Base-by-base conservation (phyloP, 257 asterid genomes). In the Solanum peruvianum region DNA sequence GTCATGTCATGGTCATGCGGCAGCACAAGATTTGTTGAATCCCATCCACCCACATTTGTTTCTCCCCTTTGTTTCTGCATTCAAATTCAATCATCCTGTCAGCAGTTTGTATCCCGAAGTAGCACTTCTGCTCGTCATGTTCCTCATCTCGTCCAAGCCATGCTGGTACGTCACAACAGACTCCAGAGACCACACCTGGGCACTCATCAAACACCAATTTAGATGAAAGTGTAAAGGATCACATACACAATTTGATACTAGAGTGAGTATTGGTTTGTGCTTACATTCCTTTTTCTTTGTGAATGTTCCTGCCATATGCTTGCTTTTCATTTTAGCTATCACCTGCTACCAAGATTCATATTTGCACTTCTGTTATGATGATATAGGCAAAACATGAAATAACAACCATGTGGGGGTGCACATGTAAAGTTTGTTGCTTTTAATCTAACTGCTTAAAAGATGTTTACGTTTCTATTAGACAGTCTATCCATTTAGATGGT, bases 211-310 rank as follows among this genome's bases (percentile, higher is more conserved):
- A n/a, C 21, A 21, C 25, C 56, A 77, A 23, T 42, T 90, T 39
- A 88, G 42, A 69, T 58, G 85, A 44, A 76, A 78, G 67, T 58
- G 5, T 16, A 44, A 71, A 31, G 44, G 86, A 52, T 35, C 47
- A 60, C 73, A 64, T 6, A 49, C 12, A 70, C 64, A 88, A 71
- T 8, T 83, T 16, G 85, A 87, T 70, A 52, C 29, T 41, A 67
- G 39, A 72, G 37, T 6, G 45, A 20, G 86, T 77, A 42, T 16
- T 16, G 88, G 45, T 25, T 86, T 42, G 67, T 10, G n/a, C 94
- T 67, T 91, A 94, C 98, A 92, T 90, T 94, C 94, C 97, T 94
- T 95, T 87, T 95, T 96, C 98, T 96, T 96, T 39, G 98, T 96
- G 91, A 96, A 96, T 86, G 98, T 94, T 86, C 98, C 98, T 87